A percentile compares a stretch with the other conserved stretches of the same genome.
These are phyloP conservation scores for Xylogone sp. DNA, from an alignment of 2,329 filamentous ascomycete species.

Conservation along the genomic window DNA sequence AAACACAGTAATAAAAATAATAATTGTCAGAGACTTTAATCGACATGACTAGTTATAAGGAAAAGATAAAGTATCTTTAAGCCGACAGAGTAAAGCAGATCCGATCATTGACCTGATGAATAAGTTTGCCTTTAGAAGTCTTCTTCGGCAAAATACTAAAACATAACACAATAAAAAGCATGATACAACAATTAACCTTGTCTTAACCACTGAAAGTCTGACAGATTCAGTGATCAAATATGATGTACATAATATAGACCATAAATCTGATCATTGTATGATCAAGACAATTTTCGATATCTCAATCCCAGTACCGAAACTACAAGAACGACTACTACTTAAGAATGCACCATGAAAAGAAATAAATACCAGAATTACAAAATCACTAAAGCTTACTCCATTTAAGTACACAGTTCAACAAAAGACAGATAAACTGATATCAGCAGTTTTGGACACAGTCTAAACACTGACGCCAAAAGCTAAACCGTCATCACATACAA, in stretches of 20 bases:
- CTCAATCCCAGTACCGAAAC: conserved; percentile 1
- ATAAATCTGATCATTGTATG: conserved; percentile 26
- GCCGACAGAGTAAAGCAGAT: conserved; percentile 32
- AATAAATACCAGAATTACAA: conserved; percentile 11
- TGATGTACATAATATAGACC: conserved; percentile 13
- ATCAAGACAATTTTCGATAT: conserved; percentile 29
- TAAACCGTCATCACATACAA: conserved; percentile 23
- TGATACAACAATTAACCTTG: conserved; percentile 22
- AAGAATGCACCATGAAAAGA: conserved; percentile 27
- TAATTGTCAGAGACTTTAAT: conserved; percentile 24
- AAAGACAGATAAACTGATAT: conserved; percentile 11
- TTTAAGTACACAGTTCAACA: conserved; percentile 8
- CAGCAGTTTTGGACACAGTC: conserved; percentile 10
- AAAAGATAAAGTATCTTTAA: conserved; percentile 26
- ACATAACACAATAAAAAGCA: conserved; percentile 22
- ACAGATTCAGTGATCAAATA: conserved; percentile 12
- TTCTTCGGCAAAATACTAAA: conserved; percentile 32
- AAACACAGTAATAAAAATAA: conserved; percentile 17
- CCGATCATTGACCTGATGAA: conserved; percentile 32
- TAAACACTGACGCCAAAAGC: conserved; percentile 17
- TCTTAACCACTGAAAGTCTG: conserved; percentile 20
- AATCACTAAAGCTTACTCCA: neutral
- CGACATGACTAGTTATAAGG: conserved; percentile 25
- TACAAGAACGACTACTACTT: conserved; percentile 14
- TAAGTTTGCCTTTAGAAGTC: conserved; percentile 23